Evolutionary conservation across 345 rosid genomes (phyloP), one percentile per base, ranked within the genome.

Genomic region (Combretum micranthum): DNA sequence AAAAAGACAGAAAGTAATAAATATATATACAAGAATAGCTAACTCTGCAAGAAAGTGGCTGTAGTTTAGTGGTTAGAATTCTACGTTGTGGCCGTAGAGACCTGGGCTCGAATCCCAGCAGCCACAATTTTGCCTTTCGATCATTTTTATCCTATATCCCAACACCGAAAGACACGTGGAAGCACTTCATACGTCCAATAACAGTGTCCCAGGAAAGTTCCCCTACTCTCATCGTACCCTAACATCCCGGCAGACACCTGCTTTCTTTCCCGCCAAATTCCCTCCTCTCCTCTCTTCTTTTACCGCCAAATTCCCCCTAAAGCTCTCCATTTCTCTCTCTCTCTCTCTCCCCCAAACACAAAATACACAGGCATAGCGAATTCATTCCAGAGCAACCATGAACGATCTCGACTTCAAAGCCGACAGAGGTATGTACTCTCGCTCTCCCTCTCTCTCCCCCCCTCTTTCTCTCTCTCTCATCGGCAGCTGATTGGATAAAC

Each of bases 51-150:
- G 0, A 17, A 44, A 2, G 83, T 74, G 83, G 82, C 77, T 81
- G 86, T 77, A 83, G 88, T 78, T 85, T 83, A 80, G 96, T 83
- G 88, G 90, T 80, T 12, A 83, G 82, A 85, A 78, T 80, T 75
- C 72, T 77, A 80, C 79, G 84, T 83, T 82, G 87, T 88, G 88
- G 87, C 89, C 86, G 83, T 89, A 76, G 82, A 80, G 97, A 84
- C 82, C 83, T 82, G 79, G 87, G 88, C 87, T 85, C 80, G 85
- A 88, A 80, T 86, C 91, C 88, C 80, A 88, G 79, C 84, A 86
- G 91, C 91, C 86, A 78, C 87, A 83, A 11, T 25, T 25, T 25
- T 7, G 4, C 6, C 6, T 25, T 25, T 0, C 32, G 3, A 25
- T 25, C 6, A 3, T 7, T 3, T 25, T 25, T 25, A 3, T 25